Base-by-base conservation (phyloP, 2,329 filamentous ascomycete species). In the Allantophomopsis lycopodina region DNA sequence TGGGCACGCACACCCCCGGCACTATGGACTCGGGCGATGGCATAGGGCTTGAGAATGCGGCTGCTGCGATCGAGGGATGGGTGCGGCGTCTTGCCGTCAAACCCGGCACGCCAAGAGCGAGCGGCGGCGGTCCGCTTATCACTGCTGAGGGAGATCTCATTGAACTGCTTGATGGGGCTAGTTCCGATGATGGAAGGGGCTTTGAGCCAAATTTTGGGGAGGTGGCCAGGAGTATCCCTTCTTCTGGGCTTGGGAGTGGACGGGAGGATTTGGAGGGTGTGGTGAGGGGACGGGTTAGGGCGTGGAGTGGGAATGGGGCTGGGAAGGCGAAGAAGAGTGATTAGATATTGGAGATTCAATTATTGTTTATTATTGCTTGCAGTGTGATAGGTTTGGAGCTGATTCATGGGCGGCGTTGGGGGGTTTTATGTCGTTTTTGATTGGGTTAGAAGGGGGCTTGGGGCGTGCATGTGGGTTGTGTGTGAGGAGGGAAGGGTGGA, bases 51-150 rank as follows among this genome's bases (percentile, higher is more conserved):
- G 87, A 94, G 51, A 83, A 88, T 46, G 79, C 94, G 8, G 87
- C 88, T 1, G 82, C 85, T 5, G 81, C 83, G 2, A 79, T 96
- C 21, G 91, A 96, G 60, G 82, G 79, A 1, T 98, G 91, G 87
- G 67, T 96, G 43, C 71, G 88, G 44, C 85, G 86, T 45, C 78
- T 94, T 31, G 85, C 86, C 43, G 66, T 71, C 5, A 79, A 79
- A 52, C 59, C 40, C 15, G 50, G 60, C 15, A 72, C 70, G n/a
- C 69, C 70, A 2, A 58, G 62, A 18, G 37, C 47, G 15, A 43
- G 52, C 56, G 49, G 5, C 10, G 35, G 35, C 10, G 28, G 21
- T 5, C 16, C 49, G 54, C 50, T 66, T 55, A 49, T 53, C 53
- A 45, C 62, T 7, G 61, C 62, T 15, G 55, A 71, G 12, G 66